Evolutionary conservation across 1,284 basidiomycete species (phyloP), one percentile per base, ranked within the genome.

Genomic region (Microbotryum silenes-acaulis): DNA sequence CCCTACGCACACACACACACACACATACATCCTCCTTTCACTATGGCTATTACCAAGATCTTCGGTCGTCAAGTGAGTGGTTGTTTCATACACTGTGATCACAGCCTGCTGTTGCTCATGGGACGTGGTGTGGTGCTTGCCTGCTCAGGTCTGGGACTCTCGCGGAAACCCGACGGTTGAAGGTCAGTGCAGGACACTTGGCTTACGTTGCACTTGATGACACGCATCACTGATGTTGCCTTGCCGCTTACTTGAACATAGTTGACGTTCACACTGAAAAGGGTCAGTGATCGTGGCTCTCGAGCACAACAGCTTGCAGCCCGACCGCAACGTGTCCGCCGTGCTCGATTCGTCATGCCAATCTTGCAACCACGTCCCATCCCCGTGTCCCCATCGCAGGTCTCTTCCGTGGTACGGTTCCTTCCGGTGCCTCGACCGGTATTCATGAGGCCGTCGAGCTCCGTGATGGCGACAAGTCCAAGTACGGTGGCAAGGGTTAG

Each of bases 381-480:
- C 27, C 21, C 14, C 21, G 9, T 50, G 31, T 10, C 31, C 31
- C 37, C 23, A 27, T 2, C 12, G 53, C 68, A 94, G 93, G 94
- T 69, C 86, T 86, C 72, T 98, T 88, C 88, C 88, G 91, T 70
- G 90, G 91, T 68, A 85, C 91, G 69, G 96, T 98, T 52, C 96
- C 96, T 61, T 97, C 93, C 62, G 96, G 96, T 77, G 96, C 96
- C 56, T 98, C 94, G 64, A 98, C 94, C 62, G 96, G 96, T 82
- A 81, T 91, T 72, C 91, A 98, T 79, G 96, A 99, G 80, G 96
- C 96, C 69, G 91, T 96, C 70, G 96, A 99, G 81, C 88, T 98
- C 76, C 91, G 96, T 72, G 96, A 99, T 79, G 88, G 87, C 68
- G 94, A 93, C 82, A 94, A 94, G 80, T 79, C 80, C 72, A 82